These are phyloP conservation scores for button mushroom (Agaricus bisporus) DNA, from an alignment of 768 basidiomycete genomes.

Conservation along the genomic window DNA sequence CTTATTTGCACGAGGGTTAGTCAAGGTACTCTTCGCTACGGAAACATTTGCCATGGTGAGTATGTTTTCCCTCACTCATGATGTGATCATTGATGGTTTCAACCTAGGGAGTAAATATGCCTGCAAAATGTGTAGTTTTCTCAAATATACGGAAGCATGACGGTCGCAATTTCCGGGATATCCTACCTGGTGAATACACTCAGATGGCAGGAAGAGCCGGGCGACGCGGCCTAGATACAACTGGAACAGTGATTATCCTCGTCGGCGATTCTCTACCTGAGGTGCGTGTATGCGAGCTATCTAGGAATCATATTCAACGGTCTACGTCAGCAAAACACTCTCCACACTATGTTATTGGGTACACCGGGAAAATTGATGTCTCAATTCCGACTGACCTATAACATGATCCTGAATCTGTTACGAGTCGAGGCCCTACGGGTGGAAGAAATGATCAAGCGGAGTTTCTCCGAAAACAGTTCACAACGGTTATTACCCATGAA, in stretches of 20 bases:
- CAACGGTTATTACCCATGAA: constrained; percentile 91
- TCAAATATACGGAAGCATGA: constrained; percentile 95
- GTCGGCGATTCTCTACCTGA: constrained; percentile 83
- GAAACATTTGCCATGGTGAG: constrained; percentile 98
- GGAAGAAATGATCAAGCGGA: constrained; percentile 99
- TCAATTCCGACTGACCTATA: constrained; percentile 96
- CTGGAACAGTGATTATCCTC: constrained; percentile 92
- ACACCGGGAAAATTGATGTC: constrained; percentile 87
- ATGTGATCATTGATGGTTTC: constrained; percentile 1
- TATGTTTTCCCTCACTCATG: constrained; percentile 4
- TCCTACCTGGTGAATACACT: constrained; percentile 90
- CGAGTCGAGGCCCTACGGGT: constrained; percentile 94
- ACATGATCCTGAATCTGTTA: constrained; percentile 96
- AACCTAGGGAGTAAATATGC: constrained; percentile 96
- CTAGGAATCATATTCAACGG: neutral
- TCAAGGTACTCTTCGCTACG: constrained; percentile 96
- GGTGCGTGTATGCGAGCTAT: constrained; percentile 33
- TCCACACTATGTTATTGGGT: constrained; percentile 93
- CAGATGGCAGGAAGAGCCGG: constrained; percentile 99
- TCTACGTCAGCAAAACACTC: constrained; percentile 53
- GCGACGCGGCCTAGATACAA: constrained; percentile 89
- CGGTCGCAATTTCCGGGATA: constrained; percentile 85
- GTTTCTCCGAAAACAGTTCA: constrained; percentile 96
- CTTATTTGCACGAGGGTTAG: constrained; percentile 89
- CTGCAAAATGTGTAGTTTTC: constrained; percentile 94